Evolutionary conservation across 2,329 filamentous ascomycete species (phyloP), one percentile per base, ranked within the genome.

Genomic region (Sclerotinia minor): DNA sequence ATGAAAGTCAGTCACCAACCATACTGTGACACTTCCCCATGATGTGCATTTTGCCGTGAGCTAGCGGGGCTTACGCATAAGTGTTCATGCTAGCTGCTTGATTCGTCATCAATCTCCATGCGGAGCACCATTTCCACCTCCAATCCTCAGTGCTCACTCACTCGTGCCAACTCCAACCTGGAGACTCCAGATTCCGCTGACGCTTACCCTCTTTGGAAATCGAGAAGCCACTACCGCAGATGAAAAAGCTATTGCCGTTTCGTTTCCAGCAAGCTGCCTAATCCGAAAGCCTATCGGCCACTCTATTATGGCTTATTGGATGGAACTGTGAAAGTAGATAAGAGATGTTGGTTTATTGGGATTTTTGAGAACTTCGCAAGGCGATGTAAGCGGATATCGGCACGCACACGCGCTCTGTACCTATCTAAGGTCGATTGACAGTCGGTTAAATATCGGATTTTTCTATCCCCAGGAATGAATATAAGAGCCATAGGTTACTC

Each of bases 171-270:
- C 21, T 57, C 50, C 21, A 35, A 38, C 19, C 61, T 57, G 50
- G 61, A 55, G 61, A 17, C 61, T 45, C 50, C 61, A 65, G 61
- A 9, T 9, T 38, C 45, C 45, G 24, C 38, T 57, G 50, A 55
- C 50, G 35, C 38, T 24, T 64, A 64, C 24, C 32, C 59, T 29
- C 26, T 50, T 63, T n/a, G 15, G 21, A 13, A 47, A 61, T 19
- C 5, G 8, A 11, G 8, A 38, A 26, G 21, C 57, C 19, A 19
- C n/a, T 35, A 47, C 58, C 58, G 35, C n/a, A 35, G 11, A 47
- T 35, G 58, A 26, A 24, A 32, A 5, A 19, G 44, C 6, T 41
- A 29, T 32, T 38, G 45, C 13, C 24, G 8, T 53, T 41, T 44
- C 32, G 13, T 24, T 64, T 45, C 13, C 15, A 54, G 24, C 8